Base-by-base conservation (phyloP, 768 basidiomycete genomes). In the Tylopilus vinaceipallidus region DNA sequence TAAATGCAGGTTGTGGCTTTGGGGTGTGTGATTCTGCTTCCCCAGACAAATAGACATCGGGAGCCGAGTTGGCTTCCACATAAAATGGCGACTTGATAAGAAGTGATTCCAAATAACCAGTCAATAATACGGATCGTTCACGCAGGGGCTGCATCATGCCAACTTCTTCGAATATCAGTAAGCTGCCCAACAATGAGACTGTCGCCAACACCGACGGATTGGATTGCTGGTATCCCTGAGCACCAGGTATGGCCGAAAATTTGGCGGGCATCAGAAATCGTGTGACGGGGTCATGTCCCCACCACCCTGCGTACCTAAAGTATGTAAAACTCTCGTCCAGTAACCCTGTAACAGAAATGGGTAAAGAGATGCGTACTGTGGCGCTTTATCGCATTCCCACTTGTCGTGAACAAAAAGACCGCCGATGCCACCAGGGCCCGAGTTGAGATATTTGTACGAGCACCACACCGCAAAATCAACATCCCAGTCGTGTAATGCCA, bases 401-500 rank as follows among this genome's bases (percentile, higher is more conserved):
- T 82, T 86, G 49, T 87, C 82, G 63, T 97, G 92, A 10, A 95
- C 74, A 62, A 84, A 99, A 49, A 95, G 75, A 6, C 95, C 95
- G n/a, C 83, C 97, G 50, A 98, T 95, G n/a, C 88, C 92, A 19
- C 95, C 95, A 11, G 97, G 94, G 6, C 95, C 92, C 16, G 94
- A 88, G 72, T 98, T 98, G 51, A 98, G 80, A 67, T 98, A 99
- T 72, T 91, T 98, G 79, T 98, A 99, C 27, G 93, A 89, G 68
- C 97, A 99, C 92, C 95, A 98, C 30, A 95, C 95, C 3, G 95
- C 97, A 65, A 98, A 98, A 68, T 99, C 97, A 58, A 91, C 88
- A 57, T 81, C 75, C 95, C 97, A 99, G 52, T 93, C 88, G 66
- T 95, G 91, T 56, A 99, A 74, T 41, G 80, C 75, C 58, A 95